Evolutionary conservation across 257 asterid genomes (phyloP).

Genomic region (Lavandula angustifolia): DNA sequence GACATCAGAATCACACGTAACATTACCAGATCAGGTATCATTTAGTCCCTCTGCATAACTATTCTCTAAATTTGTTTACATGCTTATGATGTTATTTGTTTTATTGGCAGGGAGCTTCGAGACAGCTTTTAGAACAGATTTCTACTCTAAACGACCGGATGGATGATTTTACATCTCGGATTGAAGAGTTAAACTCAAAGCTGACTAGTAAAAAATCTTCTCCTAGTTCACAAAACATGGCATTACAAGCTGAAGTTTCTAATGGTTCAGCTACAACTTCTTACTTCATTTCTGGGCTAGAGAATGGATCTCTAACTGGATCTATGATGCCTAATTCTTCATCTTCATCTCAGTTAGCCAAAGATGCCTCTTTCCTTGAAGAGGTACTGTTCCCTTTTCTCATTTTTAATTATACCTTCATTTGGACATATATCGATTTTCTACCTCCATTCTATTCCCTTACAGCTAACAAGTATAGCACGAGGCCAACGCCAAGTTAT

Average conservation of each 20-base stretch:
- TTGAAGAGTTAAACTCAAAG: conserved; percentile 81
- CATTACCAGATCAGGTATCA: conserved; percentile 54
- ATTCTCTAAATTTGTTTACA: conserved; percentile 10
- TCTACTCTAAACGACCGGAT: conserved; percentile 78
- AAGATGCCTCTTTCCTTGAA: conserved; percentile 68
- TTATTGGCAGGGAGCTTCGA: conserved; percentile 54
- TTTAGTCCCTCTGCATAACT: neutral
- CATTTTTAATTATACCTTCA: too few species aligned
- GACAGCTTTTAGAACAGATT: conserved; percentile 86
- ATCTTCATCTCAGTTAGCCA: conserved; percentile 73
- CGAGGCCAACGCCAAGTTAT: conserved; percentile 84
- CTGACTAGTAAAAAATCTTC: conserved; percentile 50
- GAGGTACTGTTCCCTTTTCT: conserved; percentile 53
- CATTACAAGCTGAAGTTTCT: conserved; percentile 58
- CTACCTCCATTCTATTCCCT: neutral
- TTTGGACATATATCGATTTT: too few species aligned
- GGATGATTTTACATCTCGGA: conserved; percentile 78
- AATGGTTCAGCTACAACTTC: conserved; percentile 89
- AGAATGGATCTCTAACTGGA: conserved; percentile 81
- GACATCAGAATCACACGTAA: conserved; percentile 44
- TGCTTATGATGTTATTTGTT: neutral
- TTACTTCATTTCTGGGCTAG: conserved; percentile 76
- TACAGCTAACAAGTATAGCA: conserved; percentile 61
- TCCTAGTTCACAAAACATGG: conserved; percentile 54
- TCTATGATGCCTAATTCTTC: conserved; percentile 65